A percentile compares a stretch with the other conserved stretches of the same genome.
Evolutionary conservation across 139 green algal species (phyloP).

Genomic region (Asterochloris sp.): DNA sequence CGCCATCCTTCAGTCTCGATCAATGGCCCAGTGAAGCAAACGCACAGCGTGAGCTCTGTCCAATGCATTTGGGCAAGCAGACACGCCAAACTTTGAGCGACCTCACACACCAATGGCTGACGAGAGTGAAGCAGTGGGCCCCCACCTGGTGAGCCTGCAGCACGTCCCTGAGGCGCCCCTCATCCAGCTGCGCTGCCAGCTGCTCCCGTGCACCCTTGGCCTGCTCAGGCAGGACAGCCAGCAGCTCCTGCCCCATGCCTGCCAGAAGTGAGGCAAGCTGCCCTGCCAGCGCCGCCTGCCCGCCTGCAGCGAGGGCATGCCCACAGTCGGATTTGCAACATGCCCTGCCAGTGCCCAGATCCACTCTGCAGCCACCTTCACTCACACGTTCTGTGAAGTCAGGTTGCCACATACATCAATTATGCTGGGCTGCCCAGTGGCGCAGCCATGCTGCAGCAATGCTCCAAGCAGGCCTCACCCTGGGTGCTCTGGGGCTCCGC

Average conservation of each 20-base stretch:
- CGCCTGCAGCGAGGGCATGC: constrained; percentile 8
- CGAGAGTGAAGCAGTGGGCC: neutral
- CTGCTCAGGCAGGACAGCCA: constrained; percentile 28
- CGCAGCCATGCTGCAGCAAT: neutral
- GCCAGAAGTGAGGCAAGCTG: constrained; percentile 38
- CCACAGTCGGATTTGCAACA: neutral
- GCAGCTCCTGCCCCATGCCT: constrained; percentile 42
- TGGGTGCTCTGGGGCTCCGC: neutral
- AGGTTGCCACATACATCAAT: no score
- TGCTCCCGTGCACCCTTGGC: constrained; percentile 11
- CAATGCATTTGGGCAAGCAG: no score
- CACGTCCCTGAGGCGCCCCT: neutral
- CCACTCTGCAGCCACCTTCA: no score
- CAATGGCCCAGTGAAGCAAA: no score
- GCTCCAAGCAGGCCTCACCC: no score
- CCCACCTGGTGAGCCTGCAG: constrained; percentile 10
- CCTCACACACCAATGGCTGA: no score
- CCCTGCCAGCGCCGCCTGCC: constrained; percentile 13
- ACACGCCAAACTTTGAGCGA: no score
- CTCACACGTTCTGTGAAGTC: no score
- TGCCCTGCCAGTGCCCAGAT: no score
- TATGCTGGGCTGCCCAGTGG: no score
- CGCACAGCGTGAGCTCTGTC: no score
- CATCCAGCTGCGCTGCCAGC: constrained; percentile 28
- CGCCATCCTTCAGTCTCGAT: no score